A percentile compares a stretch with the other conserved stretches of the same genome.
Evolutionary conservation across 2,329 filamentous ascomycete genomes (phyloP).

Genomic region (Aspergillus melleus): DNA sequence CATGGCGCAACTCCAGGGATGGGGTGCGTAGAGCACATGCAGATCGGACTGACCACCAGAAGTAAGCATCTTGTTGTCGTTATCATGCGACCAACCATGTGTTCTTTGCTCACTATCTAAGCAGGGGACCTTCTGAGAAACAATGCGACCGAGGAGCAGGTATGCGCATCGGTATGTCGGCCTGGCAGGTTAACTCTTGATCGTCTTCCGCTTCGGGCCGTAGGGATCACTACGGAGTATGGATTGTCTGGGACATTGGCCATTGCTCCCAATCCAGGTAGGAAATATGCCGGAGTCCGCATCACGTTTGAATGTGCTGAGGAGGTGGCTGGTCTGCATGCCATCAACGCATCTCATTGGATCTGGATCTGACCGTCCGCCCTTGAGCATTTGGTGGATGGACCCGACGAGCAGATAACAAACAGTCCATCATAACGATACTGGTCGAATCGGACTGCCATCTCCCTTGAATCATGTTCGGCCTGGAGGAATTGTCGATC

Average conservation of each 20-base stretch:
- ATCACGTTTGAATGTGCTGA: not conserved
- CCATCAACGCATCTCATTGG: not conserved
- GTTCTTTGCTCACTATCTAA: not conserved
- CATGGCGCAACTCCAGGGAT: not conserved
- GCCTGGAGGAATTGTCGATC: not conserved
- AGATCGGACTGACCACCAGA: not conserved
- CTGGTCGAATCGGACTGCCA: not conserved
- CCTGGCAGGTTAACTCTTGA: not conserved
- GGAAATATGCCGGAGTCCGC: not conserved
- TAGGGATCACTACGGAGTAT: too few species aligned
- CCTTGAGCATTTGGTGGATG: too few species aligned
- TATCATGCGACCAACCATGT: constrained; percentile 2
- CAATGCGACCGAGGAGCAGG: not conserved
- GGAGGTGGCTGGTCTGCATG: not conserved
- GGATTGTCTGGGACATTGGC: not conserved
- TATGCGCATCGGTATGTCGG: not conserved
- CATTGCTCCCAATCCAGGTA: not conserved
- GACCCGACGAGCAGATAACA: not conserved
- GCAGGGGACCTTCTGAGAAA: not conserved
- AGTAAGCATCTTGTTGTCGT: not conserved
- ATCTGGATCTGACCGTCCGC: not conserved
- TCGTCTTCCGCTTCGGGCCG: not conserved
- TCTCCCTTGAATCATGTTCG: not conserved
- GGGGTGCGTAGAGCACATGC: not conserved
- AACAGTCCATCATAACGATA: not conserved